These are phyloP conservation scores for Oryza nivara DNA, from an alignment of 176 grass and related monocot species.

Conservation along the genomic window DNA sequence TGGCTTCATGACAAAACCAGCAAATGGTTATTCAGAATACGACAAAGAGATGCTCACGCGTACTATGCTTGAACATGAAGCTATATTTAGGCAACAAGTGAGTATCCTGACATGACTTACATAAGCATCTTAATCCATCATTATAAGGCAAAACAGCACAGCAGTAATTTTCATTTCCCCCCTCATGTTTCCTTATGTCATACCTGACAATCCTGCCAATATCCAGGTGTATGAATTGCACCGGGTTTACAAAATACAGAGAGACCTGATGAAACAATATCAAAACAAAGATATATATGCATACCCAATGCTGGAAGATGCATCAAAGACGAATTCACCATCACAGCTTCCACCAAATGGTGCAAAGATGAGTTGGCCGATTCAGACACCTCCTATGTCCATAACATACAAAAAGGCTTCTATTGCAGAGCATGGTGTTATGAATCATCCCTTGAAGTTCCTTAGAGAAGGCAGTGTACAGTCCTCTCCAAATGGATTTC, in stretches of 20 bases:
- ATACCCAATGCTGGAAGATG: constrained; percentile 39
- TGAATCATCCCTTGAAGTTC: constrained; percentile 58
- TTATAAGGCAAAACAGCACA: not conserved
- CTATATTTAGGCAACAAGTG: constrained; percentile 87
- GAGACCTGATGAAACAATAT: constrained; percentile 67
- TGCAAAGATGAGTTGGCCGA: constrained; percentile 48
- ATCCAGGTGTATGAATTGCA: constrained; percentile 98
- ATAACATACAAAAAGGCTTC: constrained; percentile 34
- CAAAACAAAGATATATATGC: constrained; percentile 50
- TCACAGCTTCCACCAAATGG: constrained; percentile 63
- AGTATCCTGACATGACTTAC: constrained; percentile 24
- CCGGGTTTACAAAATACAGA: constrained; percentile 89
- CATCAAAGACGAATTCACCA: constrained; percentile 65
- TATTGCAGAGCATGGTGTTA: constrained; percentile 43
- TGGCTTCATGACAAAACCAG: constrained; percentile 43
- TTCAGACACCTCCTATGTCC: constrained; percentile 34
- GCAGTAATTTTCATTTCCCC: not conserved
- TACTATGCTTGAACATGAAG: constrained; percentile 91
- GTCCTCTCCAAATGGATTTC: constrained; percentile 68
- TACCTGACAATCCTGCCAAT: constrained; percentile 22
- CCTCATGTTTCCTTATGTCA: constrained; percentile 25
- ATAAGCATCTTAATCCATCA: constrained; percentile 11
- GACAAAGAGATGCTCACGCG: constrained; percentile 81
- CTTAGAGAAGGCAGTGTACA: constrained; percentile 75
- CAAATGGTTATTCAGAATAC: constrained; percentile 51